Base-by-base conservation (phyloP, 495 filamentous ascomycete genomes). In the Lophiotrema nucula region DNA sequence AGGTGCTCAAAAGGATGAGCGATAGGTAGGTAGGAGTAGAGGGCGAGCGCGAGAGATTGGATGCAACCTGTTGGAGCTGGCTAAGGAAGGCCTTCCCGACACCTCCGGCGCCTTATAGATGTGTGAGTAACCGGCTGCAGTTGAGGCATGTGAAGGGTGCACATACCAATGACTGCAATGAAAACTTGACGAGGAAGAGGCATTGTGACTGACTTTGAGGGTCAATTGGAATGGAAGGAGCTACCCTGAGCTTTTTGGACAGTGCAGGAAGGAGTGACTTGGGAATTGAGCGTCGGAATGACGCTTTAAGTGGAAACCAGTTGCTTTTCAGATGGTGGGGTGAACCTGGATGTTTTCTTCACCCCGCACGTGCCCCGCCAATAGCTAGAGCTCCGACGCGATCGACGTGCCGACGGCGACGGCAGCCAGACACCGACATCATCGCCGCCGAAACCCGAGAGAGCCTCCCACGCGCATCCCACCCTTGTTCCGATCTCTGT, bases 21-120 rank as follows among this genome's bases (percentile, higher is more conserved):
- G 80, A 80, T 33, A 95, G 70, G 70, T 80, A 76, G 78, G 49
- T 77, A 69, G 60, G 80, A 72, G 16, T 79, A 72, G 68, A 80
- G 78, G 55, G 70, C 67, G 64, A 56, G 48, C 64, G 66, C 39
- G 83, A 76, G 45, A 86, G 76, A 52, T 77, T 79, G 44, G 59
- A 51, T 8, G 79, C 65, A 16, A 88, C 77, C 16, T 63, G 60
- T 53, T 75, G 72, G 54, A 97, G 83, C 72, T 98, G 93, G 52
- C 76, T 74, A 62, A 98, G 84, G 80, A 97, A 97, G 67, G 83
- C 83, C 71, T 88, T 88, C 57, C 93, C 93, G 49, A 98, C 93
- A 50, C 93, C 92, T 65, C 93, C 93, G 61, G 86, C 88, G 62
- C 93, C 93, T 97, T 64, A 10, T 19, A 13, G 37, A 21, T 24